Evolutionary conservation across 345 rosid species (phyloP).

Genomic region (Salix arbutifolia): DNA sequence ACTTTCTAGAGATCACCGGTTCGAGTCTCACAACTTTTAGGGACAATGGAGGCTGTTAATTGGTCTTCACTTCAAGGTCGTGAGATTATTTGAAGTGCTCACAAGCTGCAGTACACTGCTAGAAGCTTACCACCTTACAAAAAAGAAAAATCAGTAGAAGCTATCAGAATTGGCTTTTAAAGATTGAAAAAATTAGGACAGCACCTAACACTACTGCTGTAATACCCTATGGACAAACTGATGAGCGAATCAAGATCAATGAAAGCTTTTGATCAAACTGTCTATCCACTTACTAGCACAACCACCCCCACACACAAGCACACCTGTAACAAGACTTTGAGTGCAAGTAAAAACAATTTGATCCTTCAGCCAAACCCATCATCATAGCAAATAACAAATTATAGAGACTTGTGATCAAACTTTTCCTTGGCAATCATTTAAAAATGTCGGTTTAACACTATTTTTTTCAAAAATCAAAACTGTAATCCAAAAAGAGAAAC

Average conservation of each 20-base stretch:
- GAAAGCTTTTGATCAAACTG: background rate
- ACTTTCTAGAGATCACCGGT: accelerated
- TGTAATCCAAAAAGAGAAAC: too few relatives aligned
- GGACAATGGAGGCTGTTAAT: too few relatives aligned
- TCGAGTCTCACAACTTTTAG: too few relatives aligned
- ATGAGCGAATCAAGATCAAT: background rate
- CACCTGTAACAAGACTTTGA: background rate
- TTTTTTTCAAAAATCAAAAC: too few relatives aligned
- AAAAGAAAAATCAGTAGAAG: background rate
- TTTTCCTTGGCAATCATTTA: too few relatives aligned
- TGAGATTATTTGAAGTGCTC: too few relatives aligned
- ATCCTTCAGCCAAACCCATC: background rate
- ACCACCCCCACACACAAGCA: background rate
- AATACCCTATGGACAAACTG: background rate
- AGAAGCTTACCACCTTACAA: too few relatives aligned
- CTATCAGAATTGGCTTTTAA: background rate
- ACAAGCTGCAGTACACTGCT: too few relatives aligned
- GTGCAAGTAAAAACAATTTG: background rate
- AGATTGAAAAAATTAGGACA: background rate
- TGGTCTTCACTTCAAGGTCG: too few relatives aligned
- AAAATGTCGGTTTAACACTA: too few relatives aligned
- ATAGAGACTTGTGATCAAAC: background rate
- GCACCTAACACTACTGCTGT: background rate
- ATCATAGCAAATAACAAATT: too few relatives aligned
- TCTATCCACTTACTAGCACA: background rate